Conservation (phyloP, 306 rosid genomes). For the Senna tora region DNA sequence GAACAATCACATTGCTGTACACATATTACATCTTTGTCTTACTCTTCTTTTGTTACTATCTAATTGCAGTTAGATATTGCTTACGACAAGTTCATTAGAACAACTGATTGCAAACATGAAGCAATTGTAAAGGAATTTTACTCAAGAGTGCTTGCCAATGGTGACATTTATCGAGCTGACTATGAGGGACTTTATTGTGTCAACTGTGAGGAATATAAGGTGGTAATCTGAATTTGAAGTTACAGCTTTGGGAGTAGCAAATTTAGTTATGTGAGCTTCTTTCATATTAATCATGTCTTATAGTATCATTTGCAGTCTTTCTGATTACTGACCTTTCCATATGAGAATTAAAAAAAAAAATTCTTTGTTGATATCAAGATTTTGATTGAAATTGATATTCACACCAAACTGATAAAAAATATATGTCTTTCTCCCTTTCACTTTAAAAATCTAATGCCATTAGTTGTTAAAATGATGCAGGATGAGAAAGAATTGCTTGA, state of each 20-base stretch:
- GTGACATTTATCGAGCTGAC: constrained; percentile 92
- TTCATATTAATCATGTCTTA: constrained; percentile 17
- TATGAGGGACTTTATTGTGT: constrained; percentile 96
- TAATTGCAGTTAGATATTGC: constrained; percentile 75
- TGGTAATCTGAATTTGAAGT: constrained; percentile 38
- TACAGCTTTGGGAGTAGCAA: constrained; percentile 13
- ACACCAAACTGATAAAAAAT: constrained; percentile 25
- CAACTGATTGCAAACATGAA: constrained; percentile 88
- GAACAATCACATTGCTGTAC: constrained; percentile 11
- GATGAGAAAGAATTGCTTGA: constrained; percentile 91
- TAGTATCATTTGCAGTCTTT: background rate
- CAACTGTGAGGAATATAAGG: constrained; percentile 97
- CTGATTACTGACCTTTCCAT: background rate
- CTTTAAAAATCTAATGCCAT: constrained; percentile 27
- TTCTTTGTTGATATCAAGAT: constrained; percentile 20
- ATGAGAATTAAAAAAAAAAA: background rate
- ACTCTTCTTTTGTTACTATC: constrained; percentile 6
- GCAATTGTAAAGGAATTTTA: constrained; percentile 92
- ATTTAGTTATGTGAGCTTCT: constrained; percentile 23
- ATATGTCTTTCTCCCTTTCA: constrained; percentile 25
- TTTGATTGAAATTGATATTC: constrained; percentile 21
- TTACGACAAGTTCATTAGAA: constrained; percentile 90
- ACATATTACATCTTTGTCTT: background rate
- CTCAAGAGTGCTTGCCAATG: constrained; percentile 82
- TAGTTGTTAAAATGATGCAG: constrained; percentile 48